Evolutionary conservation across 768 basidiomycete genomes (phyloP).

Genomic region (Kwoniella dejecticola): DNA sequence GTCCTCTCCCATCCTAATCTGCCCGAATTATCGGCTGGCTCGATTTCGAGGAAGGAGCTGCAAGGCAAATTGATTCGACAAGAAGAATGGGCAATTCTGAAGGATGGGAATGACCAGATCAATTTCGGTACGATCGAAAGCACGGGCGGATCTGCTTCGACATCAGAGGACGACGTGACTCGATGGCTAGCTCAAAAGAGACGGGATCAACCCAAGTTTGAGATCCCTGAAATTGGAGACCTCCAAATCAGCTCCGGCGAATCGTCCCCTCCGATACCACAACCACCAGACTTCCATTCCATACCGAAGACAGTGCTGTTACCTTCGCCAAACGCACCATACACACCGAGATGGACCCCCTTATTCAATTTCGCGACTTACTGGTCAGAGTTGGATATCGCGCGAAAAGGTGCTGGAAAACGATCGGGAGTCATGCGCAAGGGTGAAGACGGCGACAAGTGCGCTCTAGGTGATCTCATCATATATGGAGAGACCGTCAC

Average conservation of each 20-base stretch:
- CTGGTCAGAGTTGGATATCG: conserved; percentile 61
- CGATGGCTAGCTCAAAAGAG: conserved; percentile 23
- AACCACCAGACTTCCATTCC: conserved; percentile 57
- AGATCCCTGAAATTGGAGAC: conserved; percentile 12
- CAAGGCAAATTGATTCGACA: conserved; percentile 16
- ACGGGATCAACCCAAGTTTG: conserved; percentile 22
- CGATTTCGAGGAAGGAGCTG: conserved; percentile 56
- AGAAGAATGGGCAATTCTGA: conserved; percentile 55
- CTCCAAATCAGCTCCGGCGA: conserved; percentile 26
- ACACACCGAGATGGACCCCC: conserved; percentile 63
- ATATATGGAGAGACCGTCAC: conserved; percentile 87
- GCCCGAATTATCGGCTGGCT: conserved; percentile 43
- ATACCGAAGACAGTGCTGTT: conserved; percentile 47
- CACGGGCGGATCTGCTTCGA: background rate
- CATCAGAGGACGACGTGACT: conserved; percentile 12
- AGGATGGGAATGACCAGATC: conserved; percentile 69
- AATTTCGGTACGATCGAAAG: conserved; percentile 19
- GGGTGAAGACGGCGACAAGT: conserved; percentile 24
- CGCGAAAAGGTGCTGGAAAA: conserved; percentile 35
- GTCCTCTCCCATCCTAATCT: conserved; percentile 61
- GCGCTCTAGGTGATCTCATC: conserved; percentile 71
- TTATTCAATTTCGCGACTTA: conserved; percentile 70
- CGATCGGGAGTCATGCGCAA: conserved; percentile 27
- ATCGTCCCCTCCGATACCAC: conserved; percentile 57
- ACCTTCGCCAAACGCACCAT: conserved; percentile 31